Conservation (phyloP, 2,329 filamentous ascomycete genomes). For the Epichloe brachyelytri region DNA sequence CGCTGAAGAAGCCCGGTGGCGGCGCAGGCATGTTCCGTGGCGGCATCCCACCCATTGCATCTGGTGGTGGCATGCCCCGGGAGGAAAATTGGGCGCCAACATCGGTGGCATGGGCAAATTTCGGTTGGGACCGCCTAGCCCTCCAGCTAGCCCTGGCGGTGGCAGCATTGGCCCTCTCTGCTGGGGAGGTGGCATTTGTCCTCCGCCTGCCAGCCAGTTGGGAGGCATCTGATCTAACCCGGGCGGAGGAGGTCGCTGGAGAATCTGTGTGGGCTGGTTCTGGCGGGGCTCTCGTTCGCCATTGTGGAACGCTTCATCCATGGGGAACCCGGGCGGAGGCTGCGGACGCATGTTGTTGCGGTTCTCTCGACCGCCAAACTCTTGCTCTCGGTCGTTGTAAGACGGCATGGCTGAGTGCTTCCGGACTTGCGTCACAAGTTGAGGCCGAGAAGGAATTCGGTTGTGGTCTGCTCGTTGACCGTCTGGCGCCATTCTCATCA, state of each 20-base stretch:
- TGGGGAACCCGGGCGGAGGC: conserved; percentile 35
- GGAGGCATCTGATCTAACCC: conserved; percentile 49
- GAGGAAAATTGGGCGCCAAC: conserved; percentile 50
- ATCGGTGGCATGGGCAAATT: conserved; percentile 42
- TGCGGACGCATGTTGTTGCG: conserved; percentile 28
- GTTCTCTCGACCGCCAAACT: conserved; percentile 24
- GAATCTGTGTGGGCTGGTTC: conserved; percentile 48
- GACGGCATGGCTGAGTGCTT: conserved; percentile 32
- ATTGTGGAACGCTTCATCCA: conserved; percentile 40
- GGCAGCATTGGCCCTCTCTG: conserved; percentile 42
- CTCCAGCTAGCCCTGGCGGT: conserved; percentile 40
- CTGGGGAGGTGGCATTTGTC: conserved; percentile 30
- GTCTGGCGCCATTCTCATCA: conserved; percentile 52
- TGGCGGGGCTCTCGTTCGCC: conserved; percentile 33
- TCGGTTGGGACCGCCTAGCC: conserved; percentile 19
- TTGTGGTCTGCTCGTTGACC: conserved; percentile 37
- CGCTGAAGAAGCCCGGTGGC: conserved; percentile 45
- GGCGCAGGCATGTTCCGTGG: conserved; percentile 42
- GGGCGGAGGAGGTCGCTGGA: conserved; percentile 49
- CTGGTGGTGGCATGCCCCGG: conserved; percentile 33
- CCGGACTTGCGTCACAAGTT: conserved; percentile 7
- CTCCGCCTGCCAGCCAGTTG: conserved; percentile 35
- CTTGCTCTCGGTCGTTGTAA: conserved; percentile 35
- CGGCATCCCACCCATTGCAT: conserved; percentile 35
- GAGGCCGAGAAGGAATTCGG: conserved; percentile 7